These are phyloP conservation scores for Pholiota adiposa DNA, from an alignment of 1,284 basidiomycete genomes.

Conservation along the genomic window DNA sequence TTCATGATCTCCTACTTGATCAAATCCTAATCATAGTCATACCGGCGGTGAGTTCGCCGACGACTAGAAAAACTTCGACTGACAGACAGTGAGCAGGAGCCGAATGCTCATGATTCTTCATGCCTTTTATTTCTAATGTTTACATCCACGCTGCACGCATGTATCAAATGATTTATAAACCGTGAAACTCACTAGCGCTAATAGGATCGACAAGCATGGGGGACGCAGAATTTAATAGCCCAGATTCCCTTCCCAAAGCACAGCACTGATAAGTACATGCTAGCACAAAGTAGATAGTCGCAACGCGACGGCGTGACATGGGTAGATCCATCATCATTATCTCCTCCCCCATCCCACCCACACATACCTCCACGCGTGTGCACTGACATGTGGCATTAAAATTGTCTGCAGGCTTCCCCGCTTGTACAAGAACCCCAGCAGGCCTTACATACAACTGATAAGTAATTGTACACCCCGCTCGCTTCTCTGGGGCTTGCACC, in stretches of 20 bases:
- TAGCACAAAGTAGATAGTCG: neutral
- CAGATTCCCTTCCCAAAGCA: neutral
- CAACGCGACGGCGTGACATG: conserved; percentile 1
- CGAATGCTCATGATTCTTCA: neutral
- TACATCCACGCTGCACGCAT: too few species aligned
- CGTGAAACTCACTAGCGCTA: neutral
- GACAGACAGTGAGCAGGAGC: neutral
- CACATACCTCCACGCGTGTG: neutral
- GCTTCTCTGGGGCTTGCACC: neutral
- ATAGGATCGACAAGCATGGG: neutral
- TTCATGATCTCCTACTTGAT: neutral
- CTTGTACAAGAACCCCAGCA: too few species aligned
- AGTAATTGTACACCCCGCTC: neutral
- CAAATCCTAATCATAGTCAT: neutral
- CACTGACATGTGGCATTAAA: neutral
- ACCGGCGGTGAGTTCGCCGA: neutral
- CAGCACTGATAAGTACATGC: neutral
- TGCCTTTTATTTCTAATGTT: neutral
- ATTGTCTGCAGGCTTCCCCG: neutral
- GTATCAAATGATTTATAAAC: neutral
- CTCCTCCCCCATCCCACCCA: too few species aligned
- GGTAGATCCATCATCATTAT: neutral
- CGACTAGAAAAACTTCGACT: neutral
- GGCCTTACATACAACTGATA: too few species aligned
- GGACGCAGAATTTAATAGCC: neutral